phyloP scores from a whole-genome alignment of 352 stramenopile genomes.

The Phytophthora pseudosyringae region DNA sequence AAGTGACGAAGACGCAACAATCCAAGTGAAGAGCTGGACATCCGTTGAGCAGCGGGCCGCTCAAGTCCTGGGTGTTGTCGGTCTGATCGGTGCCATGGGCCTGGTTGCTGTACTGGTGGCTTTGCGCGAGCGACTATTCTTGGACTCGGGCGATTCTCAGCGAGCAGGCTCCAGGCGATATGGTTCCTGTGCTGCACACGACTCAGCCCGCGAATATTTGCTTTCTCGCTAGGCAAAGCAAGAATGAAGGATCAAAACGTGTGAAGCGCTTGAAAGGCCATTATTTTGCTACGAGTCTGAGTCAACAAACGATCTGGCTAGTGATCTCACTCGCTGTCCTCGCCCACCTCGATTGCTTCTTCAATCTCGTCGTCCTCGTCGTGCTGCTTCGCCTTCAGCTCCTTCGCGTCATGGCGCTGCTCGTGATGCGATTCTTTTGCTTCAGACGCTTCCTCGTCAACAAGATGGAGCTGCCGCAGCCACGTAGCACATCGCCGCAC shows the following conservation, averaged over 20 bases:
- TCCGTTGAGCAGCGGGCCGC: slow-evolving; percentile 28
- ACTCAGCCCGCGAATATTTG: slow-evolving; percentile 66
- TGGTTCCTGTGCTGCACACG: slow-evolving; percentile 40
- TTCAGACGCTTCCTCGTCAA: slow-evolving; percentile 13
- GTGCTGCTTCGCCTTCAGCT: slow-evolving; percentile 26
- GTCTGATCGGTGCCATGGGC: slow-evolving; percentile 41
- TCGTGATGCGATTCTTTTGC: slow-evolving; percentile 7
- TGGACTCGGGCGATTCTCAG: slow-evolving; percentile 13
- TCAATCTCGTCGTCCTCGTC: slow-evolving; percentile 63
- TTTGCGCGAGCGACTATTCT: slow-evolving; percentile 51
- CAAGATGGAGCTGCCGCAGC: slow-evolving; percentile 33
- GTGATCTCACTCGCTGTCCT: slow-evolving; percentile 20
- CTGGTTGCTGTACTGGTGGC: slow-evolving; percentile 44
- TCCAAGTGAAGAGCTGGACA: slow-evolving; percentile 20
- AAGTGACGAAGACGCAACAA: background rate
- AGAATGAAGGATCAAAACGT: background rate
- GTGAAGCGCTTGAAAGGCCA: slow-evolving; percentile 4
- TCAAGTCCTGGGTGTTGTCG: slow-evolving; percentile 38
- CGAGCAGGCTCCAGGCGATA: slow-evolving; percentile 32
- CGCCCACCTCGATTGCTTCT: slow-evolving; percentile 43
- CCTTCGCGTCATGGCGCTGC: slow-evolving; percentile 8
- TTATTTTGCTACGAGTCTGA: slow-evolving; percentile 10
- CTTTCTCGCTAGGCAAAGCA: slow-evolving; percentile 36
- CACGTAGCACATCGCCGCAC: slow-evolving; percentile 41
- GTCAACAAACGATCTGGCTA: background rate